These are phyloP conservation scores for Talaromyces thailandensis DNA, from an alignment of 495 filamentous ascomycete species.

Conservation along the genomic window DNA sequence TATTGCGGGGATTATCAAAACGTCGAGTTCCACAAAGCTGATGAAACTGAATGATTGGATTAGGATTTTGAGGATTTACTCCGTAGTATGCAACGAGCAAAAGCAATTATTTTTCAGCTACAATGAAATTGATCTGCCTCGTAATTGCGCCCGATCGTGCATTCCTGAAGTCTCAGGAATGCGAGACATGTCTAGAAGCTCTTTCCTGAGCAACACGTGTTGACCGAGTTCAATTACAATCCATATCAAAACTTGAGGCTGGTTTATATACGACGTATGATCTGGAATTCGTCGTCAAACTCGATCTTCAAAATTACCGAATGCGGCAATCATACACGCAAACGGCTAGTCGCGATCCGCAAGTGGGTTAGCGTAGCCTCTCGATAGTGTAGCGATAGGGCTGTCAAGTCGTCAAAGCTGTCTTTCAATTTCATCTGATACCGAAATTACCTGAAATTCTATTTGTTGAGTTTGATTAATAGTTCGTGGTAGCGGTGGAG, in stretches of 20 bases:
- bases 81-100: background rate
- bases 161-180: background rate
- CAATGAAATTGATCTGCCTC: background rate
- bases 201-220: background rate
- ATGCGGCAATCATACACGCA: conserved; percentile 1
- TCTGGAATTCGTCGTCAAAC: background rate
- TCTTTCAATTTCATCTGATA: background rate
- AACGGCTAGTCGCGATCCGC: background rate
- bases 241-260: background rate
- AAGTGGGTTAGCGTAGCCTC: background rate
- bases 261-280: background rate
- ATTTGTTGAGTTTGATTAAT: background rate
- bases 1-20: background rate
- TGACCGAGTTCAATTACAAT: background rate
- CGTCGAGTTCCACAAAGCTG: background rate
- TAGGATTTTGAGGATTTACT: background rate
- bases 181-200: background rate
- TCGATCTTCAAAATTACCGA: background rate
- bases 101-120: background rate
- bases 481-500: background rate
- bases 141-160: background rate
- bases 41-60: background rate
- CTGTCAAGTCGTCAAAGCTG: background rate
- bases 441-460: background rate
- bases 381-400: background rate